A percentile compares a stretch with the other conserved stretches of the same genome.
Conservation (phyloP, 306 rosid species). For the Prunus salicina region DNA sequence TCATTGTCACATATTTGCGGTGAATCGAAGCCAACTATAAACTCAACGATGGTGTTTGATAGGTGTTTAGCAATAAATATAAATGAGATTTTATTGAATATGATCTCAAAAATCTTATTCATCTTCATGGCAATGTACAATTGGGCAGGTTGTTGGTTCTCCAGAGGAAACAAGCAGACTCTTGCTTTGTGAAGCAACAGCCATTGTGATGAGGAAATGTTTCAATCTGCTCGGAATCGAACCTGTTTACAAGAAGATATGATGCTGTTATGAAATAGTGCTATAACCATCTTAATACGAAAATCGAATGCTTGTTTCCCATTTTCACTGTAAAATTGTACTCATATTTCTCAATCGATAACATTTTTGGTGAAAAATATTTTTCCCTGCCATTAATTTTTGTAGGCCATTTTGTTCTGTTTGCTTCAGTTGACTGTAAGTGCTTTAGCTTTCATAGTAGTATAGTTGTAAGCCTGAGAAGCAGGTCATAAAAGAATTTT, state of each 20-base stretch:
- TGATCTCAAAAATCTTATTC: neutral
- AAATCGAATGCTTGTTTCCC: neutral
- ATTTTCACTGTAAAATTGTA: constrained; percentile 4
- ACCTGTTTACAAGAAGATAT: constrained; percentile 90
- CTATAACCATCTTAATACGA: neutral
- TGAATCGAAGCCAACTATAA: neutral
- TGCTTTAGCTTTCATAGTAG: too few relatives aligned
- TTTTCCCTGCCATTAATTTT: neutral
- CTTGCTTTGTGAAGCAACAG: constrained; percentile 92
- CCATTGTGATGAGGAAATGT: constrained; percentile 83
- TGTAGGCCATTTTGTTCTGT: neutral
- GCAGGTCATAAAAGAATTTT: too few relatives aligned
- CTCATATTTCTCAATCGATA: neutral
- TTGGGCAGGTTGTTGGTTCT: constrained; percentile 71
- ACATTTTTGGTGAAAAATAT: neutral
- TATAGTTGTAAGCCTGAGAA: too few relatives aligned
- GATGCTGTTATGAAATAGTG: neutral
- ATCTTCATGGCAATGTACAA: neutral
- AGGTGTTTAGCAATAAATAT: neutral
- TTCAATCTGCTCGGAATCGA: constrained; percentile 80
- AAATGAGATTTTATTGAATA: neutral
- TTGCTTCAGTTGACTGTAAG: neutral
- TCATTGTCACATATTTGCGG: neutral
- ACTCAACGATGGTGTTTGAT: neutral
- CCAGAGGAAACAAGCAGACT: constrained; percentile 87